Conservation (phyloP, 2,329 filamentous ascomycete species). For the Calonectria henricotiae region DNA sequence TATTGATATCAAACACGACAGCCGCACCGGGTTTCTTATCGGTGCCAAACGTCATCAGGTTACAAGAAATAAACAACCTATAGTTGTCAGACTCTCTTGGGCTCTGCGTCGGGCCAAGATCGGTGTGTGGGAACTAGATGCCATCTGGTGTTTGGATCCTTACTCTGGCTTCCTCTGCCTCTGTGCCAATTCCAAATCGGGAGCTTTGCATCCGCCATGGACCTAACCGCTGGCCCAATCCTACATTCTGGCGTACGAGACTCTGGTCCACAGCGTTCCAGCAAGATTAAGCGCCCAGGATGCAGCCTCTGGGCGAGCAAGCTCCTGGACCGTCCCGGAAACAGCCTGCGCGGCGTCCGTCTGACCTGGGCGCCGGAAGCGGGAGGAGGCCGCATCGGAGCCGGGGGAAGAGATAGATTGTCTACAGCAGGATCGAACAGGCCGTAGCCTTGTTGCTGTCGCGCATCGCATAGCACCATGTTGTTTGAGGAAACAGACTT, state of each 20-base stretch:
- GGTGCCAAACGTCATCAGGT: constrained; percentile 35
- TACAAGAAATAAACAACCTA: constrained; percentile 33
- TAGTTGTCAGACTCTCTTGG: constrained; percentile 33
- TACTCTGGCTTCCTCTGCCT: constrained; percentile 24
- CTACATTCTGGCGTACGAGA: constrained; percentile 46
- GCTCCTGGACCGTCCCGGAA: constrained; percentile 31
- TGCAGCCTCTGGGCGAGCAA: constrained; percentile 33
- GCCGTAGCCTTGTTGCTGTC: constrained; percentile 15
- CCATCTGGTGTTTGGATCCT: constrained; percentile 30
- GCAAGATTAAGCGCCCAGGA: constrained; percentile 50
- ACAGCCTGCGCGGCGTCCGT: constrained; percentile 18
- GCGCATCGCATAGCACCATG: background rate
- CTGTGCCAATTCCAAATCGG: constrained; percentile 48
- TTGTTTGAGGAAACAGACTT: constrained; percentile 8
- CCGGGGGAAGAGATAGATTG: constrained; percentile 23
- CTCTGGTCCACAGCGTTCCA: constrained; percentile 45
- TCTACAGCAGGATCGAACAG: constrained; percentile 9
- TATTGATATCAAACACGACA: constrained; percentile 22
- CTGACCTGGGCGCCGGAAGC: constrained; percentile 25
- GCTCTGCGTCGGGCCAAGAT: constrained; percentile 29
- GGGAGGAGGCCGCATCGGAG: constrained; percentile 26
- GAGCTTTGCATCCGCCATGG: constrained; percentile 47
- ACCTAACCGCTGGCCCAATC: constrained; percentile 50
- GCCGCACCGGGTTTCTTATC: constrained; percentile 27
- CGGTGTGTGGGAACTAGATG: constrained; percentile 36